A percentile compares a stretch with the other conserved stretches of the same genome.
Evolutionary conservation across 2,329 filamentous ascomycete species (phyloP).

Genomic region (Neonectria magnoliae): DNA sequence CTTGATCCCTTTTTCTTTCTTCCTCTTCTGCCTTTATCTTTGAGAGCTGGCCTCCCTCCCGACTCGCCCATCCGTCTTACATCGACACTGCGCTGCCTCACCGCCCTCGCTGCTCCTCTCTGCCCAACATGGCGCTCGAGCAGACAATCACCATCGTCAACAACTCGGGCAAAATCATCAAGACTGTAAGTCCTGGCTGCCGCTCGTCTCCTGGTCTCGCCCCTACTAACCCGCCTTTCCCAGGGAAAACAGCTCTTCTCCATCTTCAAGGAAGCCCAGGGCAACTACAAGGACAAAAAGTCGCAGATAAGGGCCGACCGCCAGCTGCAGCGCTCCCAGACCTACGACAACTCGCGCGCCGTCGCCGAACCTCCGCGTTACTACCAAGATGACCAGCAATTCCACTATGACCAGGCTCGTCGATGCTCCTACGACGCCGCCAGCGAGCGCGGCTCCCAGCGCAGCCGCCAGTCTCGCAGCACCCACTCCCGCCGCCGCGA

Average conservation of each 20-base stretch:
- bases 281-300: conserved; percentile 88
- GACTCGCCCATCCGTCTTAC: not conserved
- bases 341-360: conserved; percentile 51
- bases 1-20: too few relatives aligned
- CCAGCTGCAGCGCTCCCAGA: conserved; percentile 69
- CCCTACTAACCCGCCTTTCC: conserved; percentile 25
- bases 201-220: not conserved
- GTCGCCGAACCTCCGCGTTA: conserved; percentile 28
- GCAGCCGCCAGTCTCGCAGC: conserved; percentile 54
- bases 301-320: conserved; percentile 78
- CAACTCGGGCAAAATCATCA: conserved; percentile 89
- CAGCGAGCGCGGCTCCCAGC: conserved; percentile 55
- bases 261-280: conserved; percentile 92
- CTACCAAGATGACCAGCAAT: conserved; percentile 47
- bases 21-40: conserved; percentile 5
- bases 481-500: conserved; percentile 46
- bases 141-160: conserved; percentile 92
- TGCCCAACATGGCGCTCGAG: conserved; percentile 54
- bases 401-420: conserved; percentile 49
- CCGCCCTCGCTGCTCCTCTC: not conserved
- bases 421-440: conserved; percentile 43
- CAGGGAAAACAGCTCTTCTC: conserved; percentile 90
- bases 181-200: conserved; percentile 70
- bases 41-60: conserved; percentile 41
- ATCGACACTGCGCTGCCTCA: not conserved